Evolutionary conservation across 208 protist species (phyloP), one percentile per base, ranked within the genome.

Genomic region (Vickermania spadyakhi): DNA sequence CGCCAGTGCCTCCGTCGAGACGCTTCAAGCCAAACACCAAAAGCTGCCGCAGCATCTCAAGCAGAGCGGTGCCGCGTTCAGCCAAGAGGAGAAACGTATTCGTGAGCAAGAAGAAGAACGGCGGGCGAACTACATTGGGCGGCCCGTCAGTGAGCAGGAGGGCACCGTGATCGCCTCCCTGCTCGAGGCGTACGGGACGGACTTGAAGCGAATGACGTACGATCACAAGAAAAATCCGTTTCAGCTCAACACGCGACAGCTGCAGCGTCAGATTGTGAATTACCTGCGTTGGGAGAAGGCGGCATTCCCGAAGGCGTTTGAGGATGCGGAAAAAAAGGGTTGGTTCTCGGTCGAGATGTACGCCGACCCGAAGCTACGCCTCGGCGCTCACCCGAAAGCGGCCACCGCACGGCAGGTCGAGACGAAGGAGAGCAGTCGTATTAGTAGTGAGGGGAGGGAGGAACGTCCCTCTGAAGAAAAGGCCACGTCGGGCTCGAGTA

Each of bases 181-280:
- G 18, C 81, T 93, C 21, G 63, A 77, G 28, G 66, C 67, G 21
- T 78, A 93, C 64, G 78, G 76, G 64, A 90, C 75, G 2, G 77
- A 93, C 52, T 62, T 89, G 36, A 88, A 86, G 72, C 77, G 78
- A 42, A 93, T 93, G 86, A 83, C 80, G 27, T 66, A 90, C 21
- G 86, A 93, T 60, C 59, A 57, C 14, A 84, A 85, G 70, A 71
- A 88, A 3, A 93, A 93, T 62, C 86, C 86, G 0, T 90, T 88
- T 61, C 86, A 93, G 59, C 80, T 93, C 18, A 93, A 89, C 59
- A 72, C 71, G 28, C 82, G 86, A 13, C 86, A 93, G 72, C 75
- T 93, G 61, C 86, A 93, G 69, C 72, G 76, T 1, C 82, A 90
- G 51, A 77, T 88, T 28, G 75, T 84, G 63, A 93, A 93, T 62